These are phyloP conservation scores for Russula ochroleuca DNA, from an alignment of 768 basidiomycete genomes.

Conservation along the genomic window DNA sequence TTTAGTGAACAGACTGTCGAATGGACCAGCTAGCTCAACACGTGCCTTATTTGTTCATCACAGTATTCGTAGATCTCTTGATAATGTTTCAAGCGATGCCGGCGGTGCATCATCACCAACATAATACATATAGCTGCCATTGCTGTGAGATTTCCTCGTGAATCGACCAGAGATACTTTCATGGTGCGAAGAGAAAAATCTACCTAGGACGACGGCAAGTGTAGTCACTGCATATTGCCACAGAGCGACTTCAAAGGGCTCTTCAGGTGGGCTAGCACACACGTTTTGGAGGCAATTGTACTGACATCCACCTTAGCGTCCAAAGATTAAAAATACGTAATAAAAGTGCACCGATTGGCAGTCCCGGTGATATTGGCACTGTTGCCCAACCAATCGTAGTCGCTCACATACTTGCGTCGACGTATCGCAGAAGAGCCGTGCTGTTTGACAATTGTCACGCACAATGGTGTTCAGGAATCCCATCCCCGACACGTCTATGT, in stretches of 20 bases:
- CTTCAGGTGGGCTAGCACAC: constrained; percentile 27
- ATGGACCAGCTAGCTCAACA: background rate
- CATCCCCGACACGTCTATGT: constrained; percentile 14
- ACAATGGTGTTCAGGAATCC: constrained; percentile 21
- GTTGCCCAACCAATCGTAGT: constrained; percentile 11
- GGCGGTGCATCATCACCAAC: constrained; percentile 25
- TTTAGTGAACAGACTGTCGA: background rate
- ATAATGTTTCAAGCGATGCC: constrained; percentile 26
- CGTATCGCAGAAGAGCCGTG: constrained; percentile 23
- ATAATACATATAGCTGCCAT: constrained; percentile 28
- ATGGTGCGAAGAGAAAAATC: background rate
- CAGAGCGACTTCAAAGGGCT: constrained; percentile 24
- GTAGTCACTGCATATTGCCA: constrained; percentile 28
- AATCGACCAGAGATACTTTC: background rate
- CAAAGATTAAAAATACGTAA: background rate
- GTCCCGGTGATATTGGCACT: constrained; percentile 26
- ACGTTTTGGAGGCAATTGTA: constrained; percentile 24
- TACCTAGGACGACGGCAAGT: constrained; percentile 26
- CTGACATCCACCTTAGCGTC: constrained; percentile 11
- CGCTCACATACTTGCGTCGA: constrained; percentile 19
- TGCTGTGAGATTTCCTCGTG: constrained; percentile 9
- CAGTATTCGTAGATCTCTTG: constrained; percentile 26
- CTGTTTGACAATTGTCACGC: constrained; percentile 27
- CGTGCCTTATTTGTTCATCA: constrained; percentile 26
- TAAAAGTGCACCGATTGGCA: constrained; percentile 19